Conservation (phyloP, 768 basidiomycete species). For the Pleurotus cornucopiae region DNA sequence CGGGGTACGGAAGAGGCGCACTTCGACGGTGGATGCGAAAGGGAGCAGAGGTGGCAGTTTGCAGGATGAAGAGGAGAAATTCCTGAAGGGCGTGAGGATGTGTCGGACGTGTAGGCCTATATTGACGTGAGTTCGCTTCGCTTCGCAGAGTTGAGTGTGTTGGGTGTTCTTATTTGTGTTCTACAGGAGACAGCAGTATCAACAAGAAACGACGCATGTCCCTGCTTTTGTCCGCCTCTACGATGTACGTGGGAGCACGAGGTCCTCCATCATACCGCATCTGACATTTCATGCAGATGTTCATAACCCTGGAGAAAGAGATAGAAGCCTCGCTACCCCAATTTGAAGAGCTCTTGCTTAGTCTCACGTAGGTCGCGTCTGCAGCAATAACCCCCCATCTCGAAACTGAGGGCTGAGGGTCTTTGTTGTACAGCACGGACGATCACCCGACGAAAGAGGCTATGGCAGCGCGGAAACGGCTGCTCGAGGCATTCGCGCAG, state of each 20-base stretch:
- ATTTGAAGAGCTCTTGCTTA: slow-evolving; percentile 81
- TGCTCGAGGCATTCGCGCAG: slow-evolving; percentile 81
- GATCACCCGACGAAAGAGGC: slow-evolving; percentile 66
- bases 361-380: slow-evolving; percentile 47
- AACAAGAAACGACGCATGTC: slow-evolving; percentile 52
- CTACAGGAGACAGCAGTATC: slow-evolving; percentile 74
- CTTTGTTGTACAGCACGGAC: slow-evolving; percentile 24
- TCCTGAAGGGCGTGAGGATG: slow-evolving; percentile 83
- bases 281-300: slow-evolving; percentile 37
- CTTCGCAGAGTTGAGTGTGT: neutral
- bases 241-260: slow-evolving; percentile 39
- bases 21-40: slow-evolving; percentile 19
- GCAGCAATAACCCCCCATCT: neutral
- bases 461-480: slow-evolving; percentile 65
- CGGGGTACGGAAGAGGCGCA: slow-evolving; percentile 58
- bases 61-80: slow-evolving; percentile 70
- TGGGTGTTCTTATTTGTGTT: no score
- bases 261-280: neutral
- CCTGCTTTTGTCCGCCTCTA: slow-evolving; percentile 70
- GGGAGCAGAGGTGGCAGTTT: slow-evolving; percentile 17
- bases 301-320: slow-evolving; percentile 77
- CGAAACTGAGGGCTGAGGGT: no score
- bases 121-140: slow-evolving; percentile 61
- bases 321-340: slow-evolving; percentile 86
- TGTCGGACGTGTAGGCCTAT: slow-evolving; percentile 81